Evolutionary conservation across 176 grass and related monocot species (phyloP), one percentile per base, ranked within the genome.

Genomic region (Ananas comosus): DNA sequence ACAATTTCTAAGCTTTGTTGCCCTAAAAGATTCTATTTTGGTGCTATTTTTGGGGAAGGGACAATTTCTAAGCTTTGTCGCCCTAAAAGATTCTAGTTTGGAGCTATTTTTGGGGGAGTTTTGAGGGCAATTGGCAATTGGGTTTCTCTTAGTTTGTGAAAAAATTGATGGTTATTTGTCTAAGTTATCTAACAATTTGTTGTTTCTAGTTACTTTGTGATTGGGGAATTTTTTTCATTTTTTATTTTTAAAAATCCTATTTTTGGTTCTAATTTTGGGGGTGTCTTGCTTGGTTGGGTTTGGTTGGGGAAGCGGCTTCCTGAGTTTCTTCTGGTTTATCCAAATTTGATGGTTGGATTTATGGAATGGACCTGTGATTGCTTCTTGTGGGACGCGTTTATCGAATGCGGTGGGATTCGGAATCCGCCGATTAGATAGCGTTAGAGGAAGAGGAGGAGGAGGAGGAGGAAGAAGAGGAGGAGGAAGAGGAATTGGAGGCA

Each of bases 401-500:
- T 96, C 83, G 93, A 96, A 86, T 92, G 89, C 71, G 89, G 93
- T 73, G 93, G 93, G 84, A 87, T 90, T 70, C 87, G 80, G 70
- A 87, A 81, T 64, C 89, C 93, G 13, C 93, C 93, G 33, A 81
- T 89, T 75, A 87, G 93, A 96, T 96, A 96, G 89, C 89, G 48
- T 64, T 67, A 2, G 65, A 27, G 24, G 67, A 47, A 52, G 58
- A 75, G 66, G 58, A 67, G 22, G 75, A 28, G 70, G 51, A 65
- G 74, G 68, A 71, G 74, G 33, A 64, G 50, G 66, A 76, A 50
- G 33, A 84, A 70, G 51, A 65, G 65, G 68, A 71, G 74, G 33
- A 65, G 33, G 66, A 76, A 51, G 49, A 84, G 70, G 72, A 75
- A 80, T 78, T 85, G 82, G 72, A 73, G 65, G 80, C 78, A 65